Percentiles rank a stretch among this genome's conserved stretches.
These are phyloP conservation scores for Intubia oerlemansii DNA, from an alignment of 2,329 filamentous ascomycete species.

Conservation along the genomic window DNA sequence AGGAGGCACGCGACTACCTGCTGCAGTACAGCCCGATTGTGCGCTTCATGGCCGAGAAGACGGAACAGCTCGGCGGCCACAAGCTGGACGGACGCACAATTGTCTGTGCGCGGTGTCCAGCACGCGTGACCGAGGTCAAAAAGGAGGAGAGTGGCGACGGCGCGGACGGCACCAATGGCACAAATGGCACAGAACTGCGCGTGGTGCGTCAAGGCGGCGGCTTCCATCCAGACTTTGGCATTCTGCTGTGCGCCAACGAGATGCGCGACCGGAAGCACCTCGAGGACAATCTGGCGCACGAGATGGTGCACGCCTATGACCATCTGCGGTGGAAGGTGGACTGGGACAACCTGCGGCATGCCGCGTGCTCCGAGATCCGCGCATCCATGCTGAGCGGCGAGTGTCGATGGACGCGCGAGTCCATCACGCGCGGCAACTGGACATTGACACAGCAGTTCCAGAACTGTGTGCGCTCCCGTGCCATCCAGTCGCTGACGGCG, in stretches of 20 bases:
- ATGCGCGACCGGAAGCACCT: conserved; percentile 59
- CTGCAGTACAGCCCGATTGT: conserved; percentile 71
- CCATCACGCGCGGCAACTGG: conserved; percentile 70
- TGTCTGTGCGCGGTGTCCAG: conserved; percentile 57
- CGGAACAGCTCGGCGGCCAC: conserved; percentile 52
- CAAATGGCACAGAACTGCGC: conserved; percentile 11
- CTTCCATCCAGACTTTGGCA: conserved; percentile 71
- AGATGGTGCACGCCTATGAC: conserved; percentile 97
- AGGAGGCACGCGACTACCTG: conserved; percentile 64
- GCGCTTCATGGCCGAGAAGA: conserved; percentile 67
- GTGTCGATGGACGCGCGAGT: conserved; percentile 75
- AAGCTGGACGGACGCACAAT: conserved; percentile 55
- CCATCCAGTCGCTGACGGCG: conserved; percentile 57
- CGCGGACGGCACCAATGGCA: no score
- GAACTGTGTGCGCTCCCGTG: conserved; percentile 67
- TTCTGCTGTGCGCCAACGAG: conserved; percentile 83
- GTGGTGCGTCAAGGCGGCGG: conserved; percentile 52
- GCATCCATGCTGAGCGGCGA: conserved; percentile 86
- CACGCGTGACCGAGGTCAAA: conserved; percentile 18
- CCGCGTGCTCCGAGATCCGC: conserved; percentile 90
- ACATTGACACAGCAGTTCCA: conserved; percentile 84
- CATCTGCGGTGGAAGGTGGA: conserved; percentile 82
- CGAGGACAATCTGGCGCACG: conserved; percentile 87
- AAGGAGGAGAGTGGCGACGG: not conserved
- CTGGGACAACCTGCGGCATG: conserved; percentile 60